Conservation (phyloP, 73 alveolate genomes). For the Durusdinium trenchii region DNA sequence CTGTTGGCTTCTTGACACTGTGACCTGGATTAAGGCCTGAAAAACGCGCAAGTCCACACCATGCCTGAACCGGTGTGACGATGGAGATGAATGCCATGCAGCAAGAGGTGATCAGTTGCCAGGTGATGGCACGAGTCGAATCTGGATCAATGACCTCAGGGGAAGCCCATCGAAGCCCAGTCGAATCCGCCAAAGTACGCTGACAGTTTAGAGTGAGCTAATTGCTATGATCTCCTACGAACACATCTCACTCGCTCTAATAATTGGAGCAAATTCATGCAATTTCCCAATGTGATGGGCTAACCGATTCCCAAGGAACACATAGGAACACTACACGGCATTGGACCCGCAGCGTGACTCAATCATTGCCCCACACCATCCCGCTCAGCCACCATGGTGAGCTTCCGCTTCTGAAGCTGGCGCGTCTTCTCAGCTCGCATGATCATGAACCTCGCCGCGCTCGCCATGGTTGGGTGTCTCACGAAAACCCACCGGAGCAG, state of each 20-base stretch:
- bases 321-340: too few species aligned
- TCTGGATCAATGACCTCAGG: conserved; percentile 74
- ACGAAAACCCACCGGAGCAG: background rate
- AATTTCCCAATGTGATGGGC: too few species aligned
- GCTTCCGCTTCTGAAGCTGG: background rate
- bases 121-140: conserved; percentile 21
- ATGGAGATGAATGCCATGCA: conserved; percentile 69
- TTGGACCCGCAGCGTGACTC: too few species aligned
- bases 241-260: too few species aligned
- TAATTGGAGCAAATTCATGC: too few species aligned
- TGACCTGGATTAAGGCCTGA: background rate
- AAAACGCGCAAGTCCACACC: background rate
- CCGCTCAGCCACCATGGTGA: background rate
- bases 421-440: conserved; percentile 81
- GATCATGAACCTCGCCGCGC: conserved; percentile 68
- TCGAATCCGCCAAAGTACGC: too few species aligned
- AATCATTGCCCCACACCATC: background rate
- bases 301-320: too few species aligned
- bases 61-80: conserved; percentile 81
- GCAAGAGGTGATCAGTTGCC: conserved; percentile 66
- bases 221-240: too few species aligned
- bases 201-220: too few species aligned
- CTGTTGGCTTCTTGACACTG: background rate
- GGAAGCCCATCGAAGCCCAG: background rate
- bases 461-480: background rate